Conservation (phyloP, 257 asterid species). For the Petrea volubilis region DNA sequence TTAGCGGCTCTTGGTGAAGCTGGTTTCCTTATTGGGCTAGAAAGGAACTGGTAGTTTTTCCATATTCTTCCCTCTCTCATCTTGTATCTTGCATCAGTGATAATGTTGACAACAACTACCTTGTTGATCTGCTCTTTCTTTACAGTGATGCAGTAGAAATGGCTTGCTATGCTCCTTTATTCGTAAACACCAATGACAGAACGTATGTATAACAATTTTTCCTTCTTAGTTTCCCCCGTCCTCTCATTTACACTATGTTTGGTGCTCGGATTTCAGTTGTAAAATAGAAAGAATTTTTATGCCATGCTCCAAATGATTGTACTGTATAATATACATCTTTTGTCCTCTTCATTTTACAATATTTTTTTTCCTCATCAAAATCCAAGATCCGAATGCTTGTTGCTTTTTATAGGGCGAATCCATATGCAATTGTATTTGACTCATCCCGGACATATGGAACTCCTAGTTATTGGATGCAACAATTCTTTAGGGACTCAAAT, state of each 20-base stretch:
- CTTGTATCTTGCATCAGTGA: too few relatives aligned
- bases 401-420: slow-evolving; percentile 64
- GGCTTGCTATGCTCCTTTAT: slow-evolving; percentile 97
- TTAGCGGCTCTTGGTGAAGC: slow-evolving; percentile 93
- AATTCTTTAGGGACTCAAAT: slow-evolving; percentile 81
- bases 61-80: too few relatives aligned
- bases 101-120: slow-evolving; percentile 5
- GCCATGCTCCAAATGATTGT: too few relatives aligned
- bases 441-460: slow-evolving; percentile 77
- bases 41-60: slow-evolving; percentile 72
- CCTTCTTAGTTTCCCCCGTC: too few relatives aligned
- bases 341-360: slow-evolving; percentile 7
- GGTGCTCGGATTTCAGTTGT: too few relatives aligned
- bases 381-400: not conserved
- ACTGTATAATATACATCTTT: too few relatives aligned
- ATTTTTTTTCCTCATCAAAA: not conserved
- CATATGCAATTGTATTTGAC: slow-evolving; percentile 92
- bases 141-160: slow-evolving; percentile 77
- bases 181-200: slow-evolving; percentile 73
- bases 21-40: slow-evolving; percentile 85
- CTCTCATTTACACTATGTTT: too few relatives aligned
- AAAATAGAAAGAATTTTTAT: too few relatives aligned
- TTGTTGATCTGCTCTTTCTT: slow-evolving; percentile 17
- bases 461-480: slow-evolving; percentile 99
- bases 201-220: slow-evolving; percentile 51